phyloP scores from a whole-genome alignment of 1,139 yeast genomes.

The Candida neerlandica region DNA sequence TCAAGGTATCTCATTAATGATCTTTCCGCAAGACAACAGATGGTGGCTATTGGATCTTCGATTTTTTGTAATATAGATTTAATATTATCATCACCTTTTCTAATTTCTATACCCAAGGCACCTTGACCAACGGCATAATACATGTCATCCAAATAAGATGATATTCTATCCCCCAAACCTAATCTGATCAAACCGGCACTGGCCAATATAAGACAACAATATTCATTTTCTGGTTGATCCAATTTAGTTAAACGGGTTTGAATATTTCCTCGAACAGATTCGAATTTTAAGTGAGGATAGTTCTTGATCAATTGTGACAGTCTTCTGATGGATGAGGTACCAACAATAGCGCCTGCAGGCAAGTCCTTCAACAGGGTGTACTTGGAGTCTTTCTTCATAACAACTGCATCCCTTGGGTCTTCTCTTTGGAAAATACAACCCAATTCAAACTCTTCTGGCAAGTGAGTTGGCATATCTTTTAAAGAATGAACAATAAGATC shows the following conservation, averaged over 20 bases:
- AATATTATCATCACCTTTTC: conserved; percentile 64
- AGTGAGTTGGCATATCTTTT: conserved; percentile 91
- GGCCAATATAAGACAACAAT: conserved; percentile 80
- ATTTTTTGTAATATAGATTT: conserved; percentile 61
- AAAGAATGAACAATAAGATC: conserved; percentile 92
- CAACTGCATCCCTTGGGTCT: conserved; percentile 92
- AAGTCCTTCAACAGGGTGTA: conserved; percentile 69
- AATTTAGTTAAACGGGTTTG: conserved; percentile 80
- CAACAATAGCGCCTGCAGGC: conserved; percentile 85
- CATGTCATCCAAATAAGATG: conserved; percentile 75
- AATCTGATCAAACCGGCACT: conserved; percentile 87
- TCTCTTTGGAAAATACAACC: conserved; percentile 87
- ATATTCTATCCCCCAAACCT: conserved; percentile 71
- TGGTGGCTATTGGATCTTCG: conserved; percentile 66
- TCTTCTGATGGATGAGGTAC: conserved; percentile 92
- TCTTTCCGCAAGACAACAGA: conserved; percentile 89
- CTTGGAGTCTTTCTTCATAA: conserved; percentile 69
- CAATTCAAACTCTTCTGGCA: conserved; percentile 87
- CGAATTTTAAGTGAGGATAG: conserved; percentile 49
- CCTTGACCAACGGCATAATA: conserved; percentile 98
- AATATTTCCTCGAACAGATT: conserved; percentile 86
- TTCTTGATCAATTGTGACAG: conserved; percentile 63
- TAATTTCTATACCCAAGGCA: conserved; percentile 89
- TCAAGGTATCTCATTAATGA: conserved; percentile 84
- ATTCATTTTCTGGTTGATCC: conserved; percentile 69